Evolutionary conservation across 2,329 filamentous ascomycete species (phyloP), one percentile per base, ranked within the genome.

Genomic region (Aspergillus puulaauensis): DNA sequence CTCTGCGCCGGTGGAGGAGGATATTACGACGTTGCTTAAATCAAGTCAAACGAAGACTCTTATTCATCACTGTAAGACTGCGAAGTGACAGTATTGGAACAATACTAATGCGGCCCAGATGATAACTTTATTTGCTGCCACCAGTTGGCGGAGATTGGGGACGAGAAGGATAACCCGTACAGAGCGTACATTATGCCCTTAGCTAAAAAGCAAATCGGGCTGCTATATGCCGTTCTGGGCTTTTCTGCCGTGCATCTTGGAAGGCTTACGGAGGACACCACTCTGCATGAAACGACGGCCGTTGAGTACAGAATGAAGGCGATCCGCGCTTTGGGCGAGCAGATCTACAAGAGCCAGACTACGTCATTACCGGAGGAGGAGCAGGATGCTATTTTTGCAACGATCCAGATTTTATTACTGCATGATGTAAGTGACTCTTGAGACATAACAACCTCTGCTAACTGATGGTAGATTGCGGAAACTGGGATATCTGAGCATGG

Each of bases 401-500:
- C 64, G 8, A 71, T 71, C 3, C 68, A 71, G 45, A 63, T 71
- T 21, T 54, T 71, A n/a, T 58, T 71, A 15, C 60, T 71, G 3
- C 69, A 71, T 44, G 69, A 71, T 61, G 69, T 71, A 59, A 53
- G 69, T 61, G 4, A 19, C 5, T 12, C 12, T 19, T 3, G 9
- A 31, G 27, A 11, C 9, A 4, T 3, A 11, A 31, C 12, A 15
- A n/a, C 5, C 7, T 5, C 6, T 37, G 4, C 35, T 37, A 37
- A 37, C 15, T 7, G 14, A 37, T 37, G 14, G 4, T 23, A 72
- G 70, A 71, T 72, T 19, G 64, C 59, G n/a, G 70, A 72, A 58
- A 63, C 70, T 1, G 69, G 70, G 9, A 63, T 71, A 7, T 72
- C 70, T 3, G 64, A 60, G 1, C 70, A 72, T 41, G 70, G 70